Percentiles rank a stretch among this genome's conserved stretches.
These are phyloP conservation scores for Phyllosticta citrichinensis DNA, from an alignment of 2,329 filamentous ascomycete genomes.

Conservation along the genomic window DNA sequence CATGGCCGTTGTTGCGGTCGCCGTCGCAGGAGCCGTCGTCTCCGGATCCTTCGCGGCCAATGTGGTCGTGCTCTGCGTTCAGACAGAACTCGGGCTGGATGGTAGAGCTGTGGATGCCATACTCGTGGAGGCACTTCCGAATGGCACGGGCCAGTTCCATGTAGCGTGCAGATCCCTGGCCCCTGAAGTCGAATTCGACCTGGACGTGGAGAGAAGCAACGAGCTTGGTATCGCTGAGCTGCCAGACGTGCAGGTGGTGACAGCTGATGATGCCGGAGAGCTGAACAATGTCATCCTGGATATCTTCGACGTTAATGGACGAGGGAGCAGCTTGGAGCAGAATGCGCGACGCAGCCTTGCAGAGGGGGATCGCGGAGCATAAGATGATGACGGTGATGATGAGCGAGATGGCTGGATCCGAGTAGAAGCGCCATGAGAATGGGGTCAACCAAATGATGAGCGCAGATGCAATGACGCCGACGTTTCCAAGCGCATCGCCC, in stretches of 20 bases:
- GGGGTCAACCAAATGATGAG: conserved; percentile 85
- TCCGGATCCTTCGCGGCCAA: conserved; percentile 21
- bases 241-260: conserved; percentile 97
- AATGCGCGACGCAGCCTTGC: conserved; percentile 72
- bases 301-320: conserved; percentile 77
- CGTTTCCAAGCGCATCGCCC: conserved; percentile 75
- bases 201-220: conserved; percentile 91
- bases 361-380: conserved; percentile 66
- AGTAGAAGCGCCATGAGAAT: conserved; percentile 73
- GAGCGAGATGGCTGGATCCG: conserved; percentile 84
- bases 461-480: conserved; percentile 74
- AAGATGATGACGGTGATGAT: conserved; percentile 77
- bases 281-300: conserved; percentile 80
- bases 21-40: conserved; percentile 12
- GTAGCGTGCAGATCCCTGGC: conserved; percentile 66
- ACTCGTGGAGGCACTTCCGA: conserved; percentile 81
- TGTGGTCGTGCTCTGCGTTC: conserved; percentile 34
- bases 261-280: conserved; percentile 81
- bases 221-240: conserved; percentile 87
- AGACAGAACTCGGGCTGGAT: conserved; percentile 81
- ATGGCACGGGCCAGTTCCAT: conserved; percentile 82
- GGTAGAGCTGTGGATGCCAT: conserved; percentile 92
- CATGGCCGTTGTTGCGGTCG: conserved; percentile 5
- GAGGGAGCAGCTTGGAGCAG: conserved; percentile 89
- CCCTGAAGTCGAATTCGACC: conserved; percentile 80